Evolutionary conservation across 2,329 filamentous ascomycete species (phyloP).

Genomic region (Decorospora gaudefroyi): DNA sequence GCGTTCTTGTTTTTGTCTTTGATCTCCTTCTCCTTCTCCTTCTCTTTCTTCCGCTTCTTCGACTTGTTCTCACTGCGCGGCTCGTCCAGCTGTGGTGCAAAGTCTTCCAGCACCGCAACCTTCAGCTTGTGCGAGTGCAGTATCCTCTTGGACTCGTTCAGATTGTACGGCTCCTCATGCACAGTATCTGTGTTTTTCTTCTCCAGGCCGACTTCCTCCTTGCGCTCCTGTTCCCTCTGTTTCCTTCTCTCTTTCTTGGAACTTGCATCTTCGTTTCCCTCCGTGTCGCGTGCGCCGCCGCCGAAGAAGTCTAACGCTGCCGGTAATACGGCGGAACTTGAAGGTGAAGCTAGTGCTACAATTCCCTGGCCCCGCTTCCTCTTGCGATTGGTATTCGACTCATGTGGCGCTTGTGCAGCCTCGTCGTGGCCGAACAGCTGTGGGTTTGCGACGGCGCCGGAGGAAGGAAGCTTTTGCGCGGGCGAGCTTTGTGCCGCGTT

Average conservation of each 20-base stretch:
- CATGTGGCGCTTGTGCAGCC: constrained; percentile 44
- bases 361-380: constrained; percentile 48
- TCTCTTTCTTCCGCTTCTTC: constrained; percentile 55
- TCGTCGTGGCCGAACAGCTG: constrained; percentile 64
- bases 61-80: constrained; percentile 61
- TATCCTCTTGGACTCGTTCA: constrained; percentile 73
- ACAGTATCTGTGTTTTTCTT: constrained; percentile 3
- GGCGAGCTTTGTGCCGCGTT: constrained; percentile 56
- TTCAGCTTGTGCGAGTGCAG: constrained; percentile 83
- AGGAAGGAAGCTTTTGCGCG: constrained; percentile 62
- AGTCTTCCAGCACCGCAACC: constrained; percentile 70
- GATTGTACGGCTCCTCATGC: constrained; percentile 54
- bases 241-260: constrained; percentile 26
- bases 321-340: constrained; percentile 21
- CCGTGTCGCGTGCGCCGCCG: constrained; percentile 19
- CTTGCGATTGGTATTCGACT: constrained; percentile 43
- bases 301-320: constrained; percentile 54
- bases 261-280: constrained; percentile 8
- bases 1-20: constrained; percentile 54
- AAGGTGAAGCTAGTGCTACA: constrained; percentile 9
- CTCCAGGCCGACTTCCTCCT: constrained; percentile 9
- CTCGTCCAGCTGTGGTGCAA: constrained; percentile 40
- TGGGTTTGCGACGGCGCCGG: constrained; percentile 66
- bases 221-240: constrained; percentile 13
- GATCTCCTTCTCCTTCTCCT: constrained; percentile 44